These are phyloP conservation scores for Stylosanthes scabra DNA, from an alignment of 331 rosid species.

Conservation along the genomic window DNA sequence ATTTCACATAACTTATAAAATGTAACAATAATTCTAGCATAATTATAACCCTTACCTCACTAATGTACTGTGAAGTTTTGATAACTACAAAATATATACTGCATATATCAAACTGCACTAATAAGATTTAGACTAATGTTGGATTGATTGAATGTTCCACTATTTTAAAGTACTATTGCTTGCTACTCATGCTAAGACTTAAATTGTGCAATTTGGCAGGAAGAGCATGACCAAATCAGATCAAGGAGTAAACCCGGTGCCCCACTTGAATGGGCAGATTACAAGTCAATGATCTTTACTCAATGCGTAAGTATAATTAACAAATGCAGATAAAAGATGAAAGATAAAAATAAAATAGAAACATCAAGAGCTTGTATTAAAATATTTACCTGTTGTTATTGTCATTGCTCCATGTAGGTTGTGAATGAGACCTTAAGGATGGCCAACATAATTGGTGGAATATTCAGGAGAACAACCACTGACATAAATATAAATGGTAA, in stretches of 20 bases:
- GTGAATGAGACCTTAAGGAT: slow-evolving; percentile 86
- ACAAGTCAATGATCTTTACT: slow-evolving; percentile 91
- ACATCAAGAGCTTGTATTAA: neutral
- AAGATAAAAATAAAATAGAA: neutral
- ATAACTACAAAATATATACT: too few species aligned
- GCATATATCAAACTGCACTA: neutral
- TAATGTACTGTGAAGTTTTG: too few species aligned
- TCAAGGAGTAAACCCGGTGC: slow-evolving; percentile 54
- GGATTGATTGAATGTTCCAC: neutral
- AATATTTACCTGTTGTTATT: neutral
- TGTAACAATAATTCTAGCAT: too few species aligned
- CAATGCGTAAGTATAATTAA: slow-evolving; percentile 54
- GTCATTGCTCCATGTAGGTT: slow-evolving; percentile 50
- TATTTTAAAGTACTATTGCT: neutral
- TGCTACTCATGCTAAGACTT: neutral
- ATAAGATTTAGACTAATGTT: neutral
- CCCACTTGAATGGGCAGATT: slow-evolving; percentile 80
- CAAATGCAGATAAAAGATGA: neutral
- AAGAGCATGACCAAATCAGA: slow-evolving; percentile 86
- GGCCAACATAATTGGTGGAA: slow-evolving; percentile 85
- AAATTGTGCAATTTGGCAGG: slow-evolving; percentile 51
- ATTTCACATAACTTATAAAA: too few species aligned
- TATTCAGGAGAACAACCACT: slow-evolving; percentile 76
- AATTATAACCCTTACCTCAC: too few species aligned
- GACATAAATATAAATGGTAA: slow-evolving; percentile 83